Conservation (phyloP, 2,329 filamentous ascomycete species). For the Ophiostoma piceae region DNA sequence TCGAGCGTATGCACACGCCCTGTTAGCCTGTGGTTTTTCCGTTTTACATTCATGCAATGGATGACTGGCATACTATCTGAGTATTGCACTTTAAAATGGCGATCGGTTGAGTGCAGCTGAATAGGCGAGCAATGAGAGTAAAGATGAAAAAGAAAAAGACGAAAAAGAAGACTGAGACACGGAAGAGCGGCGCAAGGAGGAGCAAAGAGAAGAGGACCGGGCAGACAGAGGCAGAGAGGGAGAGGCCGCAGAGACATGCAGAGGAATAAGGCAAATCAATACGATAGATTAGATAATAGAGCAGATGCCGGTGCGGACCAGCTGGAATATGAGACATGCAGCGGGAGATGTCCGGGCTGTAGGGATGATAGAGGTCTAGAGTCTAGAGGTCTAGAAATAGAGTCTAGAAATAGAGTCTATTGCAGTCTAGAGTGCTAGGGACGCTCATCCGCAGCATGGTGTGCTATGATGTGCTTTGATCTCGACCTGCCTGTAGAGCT, state of each 20-base stretch:
- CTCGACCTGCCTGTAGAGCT: too few relatives aligned
- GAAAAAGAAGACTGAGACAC: not conserved
- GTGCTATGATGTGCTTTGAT: not conserved
- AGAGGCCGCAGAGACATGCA: not conserved
- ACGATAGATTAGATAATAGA: not conserved
- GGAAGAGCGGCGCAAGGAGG: not conserved
- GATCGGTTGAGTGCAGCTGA: not conserved
- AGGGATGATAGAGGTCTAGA: not conserved
- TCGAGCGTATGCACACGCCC: slow-evolving; percentile 1
- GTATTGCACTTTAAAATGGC: not conserved
- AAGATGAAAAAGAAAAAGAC: not conserved
- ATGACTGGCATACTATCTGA: not conserved
- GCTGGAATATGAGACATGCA: slow-evolving; percentile 9
- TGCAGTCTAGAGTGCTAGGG: too few relatives aligned
- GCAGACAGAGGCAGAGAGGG: not conserved
- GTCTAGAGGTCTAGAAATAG: not conserved
- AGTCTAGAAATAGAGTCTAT: too few relatives aligned
- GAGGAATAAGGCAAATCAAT: not conserved
- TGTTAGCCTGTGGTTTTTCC: not conserved
- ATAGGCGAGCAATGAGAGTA: not conserved
- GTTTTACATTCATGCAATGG: slow-evolving; percentile 4
- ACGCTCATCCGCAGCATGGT: not conserved
- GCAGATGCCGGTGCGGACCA: not conserved
- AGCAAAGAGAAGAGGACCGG: not conserved
- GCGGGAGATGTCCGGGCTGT: slow-evolving; percentile 4